Percentiles rank a stretch among this genome's conserved stretches.
phyloP scores from a whole-genome alignment of 1,284 basidiomycete species.

The Thelephora terrestris region DNA sequence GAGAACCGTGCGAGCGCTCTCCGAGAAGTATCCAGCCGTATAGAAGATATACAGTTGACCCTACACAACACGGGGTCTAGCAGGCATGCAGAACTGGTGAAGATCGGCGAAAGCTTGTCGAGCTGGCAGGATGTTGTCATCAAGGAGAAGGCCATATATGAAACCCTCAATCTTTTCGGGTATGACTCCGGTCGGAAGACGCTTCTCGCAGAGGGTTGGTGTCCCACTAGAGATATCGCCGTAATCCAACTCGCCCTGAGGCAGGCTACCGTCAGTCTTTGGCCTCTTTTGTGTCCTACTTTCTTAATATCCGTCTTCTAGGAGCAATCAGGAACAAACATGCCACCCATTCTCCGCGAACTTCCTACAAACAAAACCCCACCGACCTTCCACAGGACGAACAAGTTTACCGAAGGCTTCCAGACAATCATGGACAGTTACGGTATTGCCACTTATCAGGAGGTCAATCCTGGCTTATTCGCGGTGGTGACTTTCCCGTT shows the following conservation, averaged over 20 bases:
- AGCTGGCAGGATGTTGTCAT: conserved; percentile 92
- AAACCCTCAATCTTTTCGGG: conserved; percentile 90
- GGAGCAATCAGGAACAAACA: conserved; percentile 90
- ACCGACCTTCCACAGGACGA: conserved; percentile 92
- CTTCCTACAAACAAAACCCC: conserved; percentile 86
- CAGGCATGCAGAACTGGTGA: conserved; percentile 78
- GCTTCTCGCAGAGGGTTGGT: conserved; percentile 96
- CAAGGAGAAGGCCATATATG: conserved; percentile 94
- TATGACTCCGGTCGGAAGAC: conserved; percentile 93
- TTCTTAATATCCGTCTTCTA: conserved; percentile 18
- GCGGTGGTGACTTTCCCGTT: conserved; percentile 96
- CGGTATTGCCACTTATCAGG: conserved; percentile 91
- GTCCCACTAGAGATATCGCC: conserved; percentile 85
- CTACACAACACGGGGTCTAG: conserved; percentile 86
- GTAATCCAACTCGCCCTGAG: conserved; percentile 83
- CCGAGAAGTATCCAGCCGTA: conserved; percentile 78
- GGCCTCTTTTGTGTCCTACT: background rate
- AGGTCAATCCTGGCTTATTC: conserved; percentile 95
- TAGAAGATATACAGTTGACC: conserved; percentile 90
- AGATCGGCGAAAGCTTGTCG: conserved; percentile 78
- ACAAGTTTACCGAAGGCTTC: conserved; percentile 96
- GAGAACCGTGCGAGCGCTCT: conserved; percentile 89
- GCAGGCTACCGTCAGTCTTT: conserved; percentile 70
- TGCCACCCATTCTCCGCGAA: conserved; percentile 91
- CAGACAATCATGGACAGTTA: conserved; percentile 98